Evolutionary conservation across 768 basidiomycete species (phyloP).

Genomic region (Boletus coccyginus): DNA sequence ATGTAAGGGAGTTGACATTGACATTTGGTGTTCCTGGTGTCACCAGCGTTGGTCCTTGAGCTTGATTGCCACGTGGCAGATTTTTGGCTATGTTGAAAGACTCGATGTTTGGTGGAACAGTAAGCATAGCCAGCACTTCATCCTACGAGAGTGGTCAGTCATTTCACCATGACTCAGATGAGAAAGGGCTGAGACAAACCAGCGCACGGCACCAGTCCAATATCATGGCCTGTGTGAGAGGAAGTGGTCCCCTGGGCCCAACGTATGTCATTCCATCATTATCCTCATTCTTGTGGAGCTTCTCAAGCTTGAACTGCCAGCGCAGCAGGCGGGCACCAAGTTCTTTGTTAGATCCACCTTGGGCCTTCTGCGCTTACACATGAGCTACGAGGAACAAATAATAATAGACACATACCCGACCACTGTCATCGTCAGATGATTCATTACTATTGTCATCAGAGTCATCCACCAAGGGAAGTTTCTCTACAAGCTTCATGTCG

Average conservation of each 20-base stretch:
- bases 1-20: not conserved
- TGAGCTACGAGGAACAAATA: no score
- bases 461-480: not conserved
- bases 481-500: not conserved
- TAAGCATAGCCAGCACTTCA: conserved; percentile 1
- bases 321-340: no score
- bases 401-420: no score
- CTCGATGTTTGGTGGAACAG: not conserved
- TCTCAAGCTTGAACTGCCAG: conserved; percentile 7
- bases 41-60: not conserved
- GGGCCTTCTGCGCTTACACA: no score
- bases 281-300: not conserved
- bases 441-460: no score
- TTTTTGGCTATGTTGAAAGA: conserved; percentile 3
- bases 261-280: conserved; percentile 3
- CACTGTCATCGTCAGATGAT: no score
- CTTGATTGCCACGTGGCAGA: not conserved
- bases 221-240: conserved; percentile 3
- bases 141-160: not conserved
- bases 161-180: not conserved
- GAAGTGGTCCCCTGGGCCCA: not conserved
- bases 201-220: conserved; percentile 7
- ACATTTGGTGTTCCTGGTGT: not conserved
- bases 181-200: not conserved
- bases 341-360: no score